A percentile compares a stretch with the other conserved stretches of the same genome.
phyloP scores from a whole-genome alignment of 129 eudicot species.

The Flaveria robusta region DNA sequence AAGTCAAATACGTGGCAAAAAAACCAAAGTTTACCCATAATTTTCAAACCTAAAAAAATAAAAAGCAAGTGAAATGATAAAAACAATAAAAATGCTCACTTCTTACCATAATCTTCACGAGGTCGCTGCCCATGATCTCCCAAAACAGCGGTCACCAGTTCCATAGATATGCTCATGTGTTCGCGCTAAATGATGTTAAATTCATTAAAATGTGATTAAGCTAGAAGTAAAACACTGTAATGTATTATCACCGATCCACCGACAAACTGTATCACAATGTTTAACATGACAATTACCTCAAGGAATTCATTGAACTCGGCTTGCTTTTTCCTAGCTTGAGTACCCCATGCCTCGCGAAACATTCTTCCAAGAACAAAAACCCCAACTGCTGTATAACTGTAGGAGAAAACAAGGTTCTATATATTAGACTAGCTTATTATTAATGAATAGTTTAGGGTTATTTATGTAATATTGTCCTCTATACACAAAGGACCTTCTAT shows the following conservation, averaged over 20 bases:
- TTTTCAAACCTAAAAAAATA: neutral
- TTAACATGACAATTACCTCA: conserved; percentile 53
- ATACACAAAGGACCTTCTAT: too few species aligned
- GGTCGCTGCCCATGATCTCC: conserved; percentile 99
- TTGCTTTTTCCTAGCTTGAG: conserved; percentile 77
- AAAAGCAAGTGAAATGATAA: neutral
- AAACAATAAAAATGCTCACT: conserved; percentile 17
- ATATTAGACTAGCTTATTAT: too few species aligned
- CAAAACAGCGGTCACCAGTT: conserved; percentile 93
- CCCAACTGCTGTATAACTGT: conserved; percentile 95
- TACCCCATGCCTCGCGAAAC: conserved; percentile 88
- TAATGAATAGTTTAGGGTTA: too few species aligned
- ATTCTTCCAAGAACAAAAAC: conserved; percentile 91
- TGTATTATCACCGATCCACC: neutral
- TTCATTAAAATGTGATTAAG: conserved; percentile 11
- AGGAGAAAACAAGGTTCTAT: conserved; percentile 28
- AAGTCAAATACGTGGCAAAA: conserved; percentile 25
- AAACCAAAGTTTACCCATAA: neutral
- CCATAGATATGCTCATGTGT: conserved; percentile 91
- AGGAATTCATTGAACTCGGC: conserved; percentile 83
- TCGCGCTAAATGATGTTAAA: conserved; percentile 47
- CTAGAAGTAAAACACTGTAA: neutral
- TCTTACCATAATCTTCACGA: conserved; percentile 81
- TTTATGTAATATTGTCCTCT: too few species aligned
- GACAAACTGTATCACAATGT: conserved; percentile 13